These are phyloP conservation scores for Petunia hybrid DNA, from an alignment of 305 asterid species.

Conservation along the genomic window DNA sequence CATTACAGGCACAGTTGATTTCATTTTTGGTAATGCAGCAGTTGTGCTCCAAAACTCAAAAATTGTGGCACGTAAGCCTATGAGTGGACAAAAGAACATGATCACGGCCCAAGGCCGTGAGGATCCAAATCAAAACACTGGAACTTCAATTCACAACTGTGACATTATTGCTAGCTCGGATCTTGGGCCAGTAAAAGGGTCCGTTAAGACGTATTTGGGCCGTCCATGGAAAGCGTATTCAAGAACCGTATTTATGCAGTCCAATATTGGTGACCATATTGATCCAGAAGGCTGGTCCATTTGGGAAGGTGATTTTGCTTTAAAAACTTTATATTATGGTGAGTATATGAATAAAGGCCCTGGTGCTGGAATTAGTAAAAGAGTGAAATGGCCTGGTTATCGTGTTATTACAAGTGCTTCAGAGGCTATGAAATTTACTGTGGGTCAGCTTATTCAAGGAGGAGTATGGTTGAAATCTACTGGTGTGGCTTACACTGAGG, in stretches of 20 bases:
- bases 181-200: conserved; percentile 43
- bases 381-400: conserved; percentile 74
- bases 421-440: conserved; percentile 58
- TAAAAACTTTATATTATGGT: conserved; percentile 57
- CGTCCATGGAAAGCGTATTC: conserved; percentile 77
- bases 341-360: conserved; percentile 71
- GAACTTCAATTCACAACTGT: conserved; percentile 65
- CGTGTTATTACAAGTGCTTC: conserved; percentile 46
- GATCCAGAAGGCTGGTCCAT: conserved; percentile 66
- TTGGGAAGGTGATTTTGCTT: conserved; percentile 52
- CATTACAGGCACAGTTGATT: conserved; percentile 70
- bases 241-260: conserved; percentile 60
- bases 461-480: conserved; percentile 69
- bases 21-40: conserved; percentile 68
- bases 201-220: conserved; percentile 55
- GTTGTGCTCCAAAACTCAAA: conserved; percentile 60
- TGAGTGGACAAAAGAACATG: conserved; percentile 56
- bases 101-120: conserved; percentile 76
- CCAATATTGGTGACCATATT: conserved; percentile 54
- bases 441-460: conserved; percentile 60
- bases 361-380: conserved; percentile 57
- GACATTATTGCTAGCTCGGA: conserved; percentile 51
- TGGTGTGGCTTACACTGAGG: conserved; percentile 56
- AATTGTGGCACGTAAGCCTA: conserved; percentile 57
- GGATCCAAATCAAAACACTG: conserved; percentile 52